These are phyloP conservation scores for Pharus latifolius DNA, from an alignment of 176 grass and related monocot genomes.

Conservation along the genomic window DNA sequence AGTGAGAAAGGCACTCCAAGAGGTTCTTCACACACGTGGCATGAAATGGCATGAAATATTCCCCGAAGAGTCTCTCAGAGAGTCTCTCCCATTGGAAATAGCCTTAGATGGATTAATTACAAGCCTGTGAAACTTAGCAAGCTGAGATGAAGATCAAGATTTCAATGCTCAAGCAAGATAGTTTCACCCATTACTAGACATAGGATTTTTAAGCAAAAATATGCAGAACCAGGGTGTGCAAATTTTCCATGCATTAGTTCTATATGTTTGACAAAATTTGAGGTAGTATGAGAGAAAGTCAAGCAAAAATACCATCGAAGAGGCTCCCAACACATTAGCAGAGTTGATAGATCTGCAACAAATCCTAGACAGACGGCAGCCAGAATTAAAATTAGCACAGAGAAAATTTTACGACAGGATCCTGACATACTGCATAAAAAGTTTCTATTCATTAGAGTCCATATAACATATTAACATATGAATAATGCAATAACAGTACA, in stretches of 20 bases:
- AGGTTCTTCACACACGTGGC: no score
- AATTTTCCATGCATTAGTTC: background rate
- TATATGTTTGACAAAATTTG: background rate
- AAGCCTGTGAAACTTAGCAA: background rate
- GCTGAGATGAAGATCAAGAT: background rate
- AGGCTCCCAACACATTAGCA: constrained; percentile 38
- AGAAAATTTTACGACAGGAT: background rate
- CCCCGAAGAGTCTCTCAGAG: no score
- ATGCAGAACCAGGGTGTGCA: background rate
- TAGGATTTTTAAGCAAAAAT: background rate
- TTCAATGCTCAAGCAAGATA: background rate
- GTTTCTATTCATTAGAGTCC: background rate
- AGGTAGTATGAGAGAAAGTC: background rate
- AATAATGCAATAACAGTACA: background rate
- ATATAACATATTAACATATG: no score
- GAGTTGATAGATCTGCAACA: constrained; percentile 49
- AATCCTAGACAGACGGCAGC: constrained; percentile 24
- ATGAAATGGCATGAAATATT: no score
- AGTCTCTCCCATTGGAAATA: no score
- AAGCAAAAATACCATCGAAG: constrained; percentile 26
- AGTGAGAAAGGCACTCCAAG: no score
- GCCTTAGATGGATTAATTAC: background rate
- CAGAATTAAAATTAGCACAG: background rate
- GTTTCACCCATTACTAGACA: background rate
- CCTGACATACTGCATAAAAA: background rate